These are phyloP conservation scores for Phytophthora syringae DNA, from an alignment of 352 stramenopile genomes.

Conservation along the genomic window DNA sequence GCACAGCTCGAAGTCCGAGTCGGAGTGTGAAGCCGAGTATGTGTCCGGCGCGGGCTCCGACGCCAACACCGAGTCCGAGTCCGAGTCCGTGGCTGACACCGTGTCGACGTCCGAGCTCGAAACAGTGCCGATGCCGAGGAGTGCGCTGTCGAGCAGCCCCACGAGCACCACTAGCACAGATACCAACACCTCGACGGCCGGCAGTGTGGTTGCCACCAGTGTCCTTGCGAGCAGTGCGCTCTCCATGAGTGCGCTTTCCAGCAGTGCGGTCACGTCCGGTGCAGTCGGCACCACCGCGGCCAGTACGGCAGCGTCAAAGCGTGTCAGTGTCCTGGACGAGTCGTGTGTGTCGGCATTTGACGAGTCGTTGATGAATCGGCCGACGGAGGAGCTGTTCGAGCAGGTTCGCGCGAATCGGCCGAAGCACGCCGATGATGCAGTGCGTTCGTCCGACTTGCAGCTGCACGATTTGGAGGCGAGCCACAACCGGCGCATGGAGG, in stretches of 20 bases:
- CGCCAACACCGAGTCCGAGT: not conserved
- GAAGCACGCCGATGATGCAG: conserved; percentile 1
- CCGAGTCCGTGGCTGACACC: not conserved
- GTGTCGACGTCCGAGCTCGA: not conserved
- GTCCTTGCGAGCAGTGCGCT: not conserved
- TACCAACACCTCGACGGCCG: too few relatives aligned
- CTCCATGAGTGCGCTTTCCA: too few relatives aligned
- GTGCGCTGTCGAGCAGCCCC: conserved; percentile 6
- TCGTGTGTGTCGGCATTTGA: not conserved
- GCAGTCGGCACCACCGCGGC: not conserved
- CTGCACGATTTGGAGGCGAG: conserved; percentile 52
- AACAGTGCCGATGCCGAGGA: conserved; percentile 2
- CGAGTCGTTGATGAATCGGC: not conserved
- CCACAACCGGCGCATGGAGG: conserved; percentile 60
- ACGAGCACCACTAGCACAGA: too few relatives aligned
- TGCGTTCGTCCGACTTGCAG: conserved; percentile 40
- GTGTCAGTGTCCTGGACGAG: not conserved
- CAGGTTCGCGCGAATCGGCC: conserved; percentile 48
- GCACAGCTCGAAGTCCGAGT: not conserved
- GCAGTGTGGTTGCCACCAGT: not conserved
- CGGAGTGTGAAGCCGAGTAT: not conserved
- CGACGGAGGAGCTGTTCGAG: conserved; percentile 48
- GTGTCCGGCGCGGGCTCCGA: not conserved
- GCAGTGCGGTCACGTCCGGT: not conserved
- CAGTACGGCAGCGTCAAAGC: not conserved